These are phyloP conservation scores for Tetrapisispora fleetii DNA, from an alignment of 805 yeast species.

Conservation along the genomic window DNA sequence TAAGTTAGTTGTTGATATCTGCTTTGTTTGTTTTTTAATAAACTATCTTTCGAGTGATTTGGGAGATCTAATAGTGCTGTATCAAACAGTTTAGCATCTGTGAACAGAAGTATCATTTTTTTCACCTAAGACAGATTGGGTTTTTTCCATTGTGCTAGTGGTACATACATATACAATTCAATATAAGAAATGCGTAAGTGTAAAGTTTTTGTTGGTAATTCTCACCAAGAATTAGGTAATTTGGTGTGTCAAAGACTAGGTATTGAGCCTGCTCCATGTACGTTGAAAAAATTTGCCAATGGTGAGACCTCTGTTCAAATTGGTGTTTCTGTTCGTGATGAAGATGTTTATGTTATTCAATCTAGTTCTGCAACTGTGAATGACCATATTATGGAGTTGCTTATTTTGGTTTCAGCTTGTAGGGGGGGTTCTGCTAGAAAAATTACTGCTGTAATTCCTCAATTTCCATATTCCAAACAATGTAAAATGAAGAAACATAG, in stretches of 20 bases:
- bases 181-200: slow-evolving; percentile 77
- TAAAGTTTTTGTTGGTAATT: slow-evolving; percentile 90
- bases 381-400: slow-evolving; percentile 92
- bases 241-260: slow-evolving; percentile 87
- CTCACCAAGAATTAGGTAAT: slow-evolving; percentile 90
- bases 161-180: background rate
- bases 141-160: background rate
- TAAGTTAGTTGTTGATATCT: background rate
- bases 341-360: slow-evolving; percentile 90
- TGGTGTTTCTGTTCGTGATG: slow-evolving; percentile 92
- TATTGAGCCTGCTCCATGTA: slow-evolving; percentile 87
- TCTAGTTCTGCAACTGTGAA: slow-evolving; percentile 80
- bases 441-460: slow-evolving; percentile 92
- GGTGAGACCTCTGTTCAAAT: slow-evolving; percentile 97
- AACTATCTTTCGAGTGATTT: background rate
- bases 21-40: background rate
- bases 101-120: background rate
- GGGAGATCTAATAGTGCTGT: background rate
- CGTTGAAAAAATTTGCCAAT: slow-evolving; percentile 84
- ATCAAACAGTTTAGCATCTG: background rate
- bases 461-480: slow-evolving; percentile 95
- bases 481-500: slow-evolving; percentile 97
- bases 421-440: slow-evolving; percentile 97
- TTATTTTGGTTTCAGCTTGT: slow-evolving; percentile 89
- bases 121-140: background rate